Conservation (phyloP, 306 rosid genomes). For the Lathyrus tuberosus region DNA sequence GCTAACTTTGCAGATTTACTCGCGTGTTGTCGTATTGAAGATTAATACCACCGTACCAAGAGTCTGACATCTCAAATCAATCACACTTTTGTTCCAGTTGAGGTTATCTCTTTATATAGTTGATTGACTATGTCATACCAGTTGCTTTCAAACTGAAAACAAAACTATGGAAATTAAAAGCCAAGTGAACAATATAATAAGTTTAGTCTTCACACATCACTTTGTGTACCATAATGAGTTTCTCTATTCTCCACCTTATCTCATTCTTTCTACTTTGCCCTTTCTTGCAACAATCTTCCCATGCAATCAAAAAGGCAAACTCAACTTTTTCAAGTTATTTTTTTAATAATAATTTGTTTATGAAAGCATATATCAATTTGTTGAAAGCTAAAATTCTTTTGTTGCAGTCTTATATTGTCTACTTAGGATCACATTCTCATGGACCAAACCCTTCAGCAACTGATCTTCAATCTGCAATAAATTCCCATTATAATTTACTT, state of each 20-base stretch:
- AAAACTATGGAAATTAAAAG: no score
- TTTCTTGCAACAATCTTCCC: slow-evolving; percentile 30
- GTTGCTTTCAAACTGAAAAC: slow-evolving; percentile 31
- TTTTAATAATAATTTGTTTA: neutral
- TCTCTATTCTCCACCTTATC: slow-evolving; percentile 32
- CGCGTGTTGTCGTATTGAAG: no score
- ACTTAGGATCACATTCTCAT: slow-evolving; percentile 64
- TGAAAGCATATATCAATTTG: neutral
- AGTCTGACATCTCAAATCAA: no score
- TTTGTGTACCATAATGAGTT: slow-evolving; percentile 20
- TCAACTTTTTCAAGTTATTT: no score
- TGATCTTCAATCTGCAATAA: slow-evolving; percentile 42
- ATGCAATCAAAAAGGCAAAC: no score
- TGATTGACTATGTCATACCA: slow-evolving; percentile 1
- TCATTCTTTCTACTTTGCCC: slow-evolving; percentile 31
- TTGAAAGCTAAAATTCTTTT: neutral
- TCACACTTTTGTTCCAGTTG: no score
- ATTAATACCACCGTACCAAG: no score
- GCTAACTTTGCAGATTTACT: no score
- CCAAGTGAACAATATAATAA: neutral
- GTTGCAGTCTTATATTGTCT: slow-evolving; percentile 62
- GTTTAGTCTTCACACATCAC: slow-evolving; percentile 5
- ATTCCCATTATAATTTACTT: slow-evolving; percentile 48
- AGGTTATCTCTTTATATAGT: neutral
- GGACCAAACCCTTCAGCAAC: slow-evolving; percentile 45